Conservation (phyloP, 805 yeast species). For the Huiozyma sinensis region DNA sequence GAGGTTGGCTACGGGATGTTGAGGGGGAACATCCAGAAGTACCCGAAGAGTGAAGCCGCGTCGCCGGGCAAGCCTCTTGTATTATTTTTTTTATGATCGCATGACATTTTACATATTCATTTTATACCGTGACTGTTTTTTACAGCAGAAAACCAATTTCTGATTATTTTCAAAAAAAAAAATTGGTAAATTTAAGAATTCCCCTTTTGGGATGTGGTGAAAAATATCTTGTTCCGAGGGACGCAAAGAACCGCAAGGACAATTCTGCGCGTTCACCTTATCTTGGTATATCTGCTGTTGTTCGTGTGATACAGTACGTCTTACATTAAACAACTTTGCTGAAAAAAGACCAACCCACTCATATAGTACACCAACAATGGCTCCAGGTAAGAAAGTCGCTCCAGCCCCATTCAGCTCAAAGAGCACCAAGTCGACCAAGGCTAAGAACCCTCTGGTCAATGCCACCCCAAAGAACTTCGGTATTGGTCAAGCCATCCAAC, state of each 20-base stretch:
- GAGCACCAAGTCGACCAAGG: constrained; percentile 43
- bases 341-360: neutral
- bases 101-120: neutral
- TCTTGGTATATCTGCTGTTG: too few species aligned
- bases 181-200: too few species aligned
- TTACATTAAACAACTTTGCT: neutral
- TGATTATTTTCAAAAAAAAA: too few species aligned
- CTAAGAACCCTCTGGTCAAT: constrained; percentile 80
- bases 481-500: constrained; percentile 93
- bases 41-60: neutral
- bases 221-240: too few species aligned
- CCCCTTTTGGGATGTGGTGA: too few species aligned
- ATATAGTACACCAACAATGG: constrained; percentile 16
- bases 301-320: too few species aligned
- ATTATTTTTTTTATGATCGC: neutral
- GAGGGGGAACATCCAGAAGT: constrained; percentile 4
- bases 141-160: too few species aligned
- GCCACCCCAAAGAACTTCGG: constrained; percentile 89
- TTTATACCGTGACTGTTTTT: too few species aligned
- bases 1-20: constrained; percentile 53
- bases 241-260: too few species aligned
- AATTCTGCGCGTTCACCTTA: too few species aligned
- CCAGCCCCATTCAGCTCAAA: constrained; percentile 94
- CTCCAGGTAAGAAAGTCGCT: constrained; percentile 78
- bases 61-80: too few species aligned